phyloP scores from a whole-genome alignment of 2,329 filamentous ascomycete genomes.

The Sporothrix brasiliensis region DNA sequence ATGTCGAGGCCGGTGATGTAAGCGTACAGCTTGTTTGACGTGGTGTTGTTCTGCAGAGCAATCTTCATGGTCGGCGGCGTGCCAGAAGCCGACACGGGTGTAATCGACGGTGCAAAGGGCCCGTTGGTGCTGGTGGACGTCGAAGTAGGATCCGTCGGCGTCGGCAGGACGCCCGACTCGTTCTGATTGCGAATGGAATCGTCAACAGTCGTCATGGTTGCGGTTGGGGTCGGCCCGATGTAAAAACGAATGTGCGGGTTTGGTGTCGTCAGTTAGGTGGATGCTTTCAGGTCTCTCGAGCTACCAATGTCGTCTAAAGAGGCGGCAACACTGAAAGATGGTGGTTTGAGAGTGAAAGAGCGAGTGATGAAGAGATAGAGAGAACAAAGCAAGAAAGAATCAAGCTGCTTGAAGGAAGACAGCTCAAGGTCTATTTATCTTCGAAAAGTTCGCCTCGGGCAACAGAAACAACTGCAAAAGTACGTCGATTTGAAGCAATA shows the following conservation, averaged over 20 bases:
- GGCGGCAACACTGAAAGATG: conserved; percentile 14
- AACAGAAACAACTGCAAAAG: neutral
- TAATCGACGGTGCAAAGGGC: neutral
- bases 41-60: conserved; percentile 66
- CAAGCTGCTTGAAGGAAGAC: neutral
- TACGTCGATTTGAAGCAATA: neutral
- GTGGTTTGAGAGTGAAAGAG: conserved; percentile 5
- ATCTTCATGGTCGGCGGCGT: conserved; percentile 56
- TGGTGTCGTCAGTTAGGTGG: conserved; percentile 1
- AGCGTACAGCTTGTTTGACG: conserved; percentile 63
- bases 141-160: conserved; percentile 32
- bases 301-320: conserved; percentile 21
- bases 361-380: neutral
- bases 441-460: neutral
- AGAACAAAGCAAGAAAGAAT: neutral
- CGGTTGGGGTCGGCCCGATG: neutral
- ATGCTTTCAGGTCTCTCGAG: conserved; percentile 1
- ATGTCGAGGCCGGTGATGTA: conserved; percentile 71
- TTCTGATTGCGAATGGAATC: conserved; percentile 39
- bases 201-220: conserved; percentile 40
- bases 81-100: neutral
- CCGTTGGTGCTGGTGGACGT: conserved; percentile 10
- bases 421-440: conserved; percentile 23
- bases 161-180: conserved; percentile 37
- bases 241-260: neutral